Evolutionary conservation across 2,329 filamentous ascomycete genomes (phyloP), one percentile per base, ranked within the genome.

Genomic region (Diaporthe australafricana): DNA sequence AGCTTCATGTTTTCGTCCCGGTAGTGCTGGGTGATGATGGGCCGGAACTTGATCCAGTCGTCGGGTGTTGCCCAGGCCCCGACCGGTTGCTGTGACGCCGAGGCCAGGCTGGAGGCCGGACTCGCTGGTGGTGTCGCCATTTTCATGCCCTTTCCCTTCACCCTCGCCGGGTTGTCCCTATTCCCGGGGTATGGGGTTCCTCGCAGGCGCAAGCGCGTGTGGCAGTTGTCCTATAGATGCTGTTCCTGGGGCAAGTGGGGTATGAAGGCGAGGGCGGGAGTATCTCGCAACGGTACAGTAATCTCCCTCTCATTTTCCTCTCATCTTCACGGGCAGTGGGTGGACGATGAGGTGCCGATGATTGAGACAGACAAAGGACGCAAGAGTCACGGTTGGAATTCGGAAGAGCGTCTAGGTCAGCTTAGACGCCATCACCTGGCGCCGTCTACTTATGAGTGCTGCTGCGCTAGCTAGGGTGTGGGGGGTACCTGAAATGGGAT

Each of bases 1-100:
- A 70, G 68, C 56, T 53, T 70, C 68, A 70, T 70, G 48, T 70
- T 70, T 25, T 70, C 68, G 38, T 70, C 68, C 25, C 68, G 32
- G 38, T 70, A 70, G 27, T 70, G 68, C 56, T 16, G 48, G 6
- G 68, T 70, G 48, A 70, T 70, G 16, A 70, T 45, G 47, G 56
- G 55, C 14, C 56, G 45, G 25, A 65, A 70, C 57, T 62, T 62
- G 55, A 62, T 20, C 68, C 68, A 70, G 57, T 70, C 68, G 25
- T 62, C 68, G 16, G 56, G 32, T 47, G 55, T 52, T 27, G 68
- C 68, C 68, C 68, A 70, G 17, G 47, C n/a, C 17, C 32, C 38
- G 32, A 30, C 48, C 8, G 22, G 48, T n/a, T 53, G 48, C 25
- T 68, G 65, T 22, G 65, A 48, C 8, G 12, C 57, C 12, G 57